Evolutionary conservation across 2,329 filamentous ascomycete species (phyloP), one percentile per base, ranked within the genome.

Genomic region (Gaeumannomyces sp.): DNA sequence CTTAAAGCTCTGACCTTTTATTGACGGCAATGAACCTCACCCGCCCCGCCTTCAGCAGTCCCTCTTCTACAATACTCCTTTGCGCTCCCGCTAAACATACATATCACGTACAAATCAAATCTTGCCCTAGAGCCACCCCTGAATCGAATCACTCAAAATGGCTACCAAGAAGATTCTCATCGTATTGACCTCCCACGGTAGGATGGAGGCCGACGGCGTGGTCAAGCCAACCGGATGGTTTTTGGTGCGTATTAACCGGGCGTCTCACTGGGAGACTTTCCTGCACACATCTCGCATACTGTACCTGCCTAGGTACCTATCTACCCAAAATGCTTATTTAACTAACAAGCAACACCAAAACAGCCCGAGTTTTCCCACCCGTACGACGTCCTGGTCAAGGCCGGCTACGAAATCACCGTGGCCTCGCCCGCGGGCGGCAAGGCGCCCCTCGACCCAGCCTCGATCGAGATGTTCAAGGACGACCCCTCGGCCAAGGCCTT

Each of bases 181-280:
- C 74, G 85, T 92, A 65, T 84, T 92, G 67, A 90, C 87, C 68
- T 91, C 88, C 67, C 81, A 84, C 73, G 75, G 73, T 72, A 76
- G 78, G 74, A 80, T 85, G 61, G 56, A 63, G 61, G 45, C 28
- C 16, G 56, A 35, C 27, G 78, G 77, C 70, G 73, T 77, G 69
- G 78, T 80, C 59, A 78, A 79, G 71, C 82, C 83, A 13, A 91
- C 89, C 0, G 89, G 89, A 68, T 92, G 89, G 89, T 92, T 85
- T 72, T 78, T 92, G 71, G 86, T 88, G 78, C 6, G 64, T 59
- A 6, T 13, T 5, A n/a, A 13, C 38, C 14, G 38, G 14, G 14
- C 38, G 19, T 19, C 38, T 45, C 19, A 1, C 56, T 35, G 56
- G 28, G 25, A 25, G 56, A 58, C 27, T 25, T 5, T n/a, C n/a